A percentile compares a stretch with the other conserved stretches of the same genome.
Evolutionary conservation across 192 early-diverging fungal species (phyloP).

Genomic region (Umbelopsis isabellina): DNA sequence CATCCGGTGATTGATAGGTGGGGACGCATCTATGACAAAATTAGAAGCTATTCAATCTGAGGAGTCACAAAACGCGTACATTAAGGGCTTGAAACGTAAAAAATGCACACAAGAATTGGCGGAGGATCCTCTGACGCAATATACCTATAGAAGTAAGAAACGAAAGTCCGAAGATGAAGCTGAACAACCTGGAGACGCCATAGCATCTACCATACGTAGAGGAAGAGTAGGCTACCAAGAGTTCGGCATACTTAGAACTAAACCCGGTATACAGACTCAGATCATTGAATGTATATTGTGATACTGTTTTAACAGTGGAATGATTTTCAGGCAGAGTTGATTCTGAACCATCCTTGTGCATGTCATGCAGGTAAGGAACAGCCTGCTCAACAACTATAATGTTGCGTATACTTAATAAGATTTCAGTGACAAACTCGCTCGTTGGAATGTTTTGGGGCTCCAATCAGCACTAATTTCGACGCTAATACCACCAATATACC

Average conservation of each 20-base stretch:
- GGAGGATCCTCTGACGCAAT: conserved; percentile 17
- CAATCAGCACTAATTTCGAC: conserved; percentile 69
- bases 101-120: neutral
- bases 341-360: conserved; percentile 69
- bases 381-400: neutral
- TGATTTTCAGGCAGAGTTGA: conserved; percentile 56
- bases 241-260: conserved; percentile 72
- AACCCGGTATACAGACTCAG: conserved; percentile 55
- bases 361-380: conserved; percentile 68
- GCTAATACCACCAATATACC: conserved; percentile 70
- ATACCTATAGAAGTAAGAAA: conserved; percentile 30
- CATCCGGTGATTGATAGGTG: conserved; percentile 49
- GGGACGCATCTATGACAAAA: conserved; percentile 76
- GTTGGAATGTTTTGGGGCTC: conserved; percentile 84
- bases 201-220: conserved; percentile 42
- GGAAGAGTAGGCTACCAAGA: conserved; percentile 62
- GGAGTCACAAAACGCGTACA: conserved; percentile 39
- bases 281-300: too few species aligned
- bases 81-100: conserved; percentile 37
- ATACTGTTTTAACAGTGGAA: too few species aligned
- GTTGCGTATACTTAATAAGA: neutral
- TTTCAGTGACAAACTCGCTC: conserved; percentile 87
- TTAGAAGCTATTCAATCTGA: conserved; percentile 44
- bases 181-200: neutral
- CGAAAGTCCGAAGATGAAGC: neutral